phyloP scores from a whole-genome alignment of 2,329 filamentous ascomycete genomes.

The Scedosporium dehoogii region DNA sequence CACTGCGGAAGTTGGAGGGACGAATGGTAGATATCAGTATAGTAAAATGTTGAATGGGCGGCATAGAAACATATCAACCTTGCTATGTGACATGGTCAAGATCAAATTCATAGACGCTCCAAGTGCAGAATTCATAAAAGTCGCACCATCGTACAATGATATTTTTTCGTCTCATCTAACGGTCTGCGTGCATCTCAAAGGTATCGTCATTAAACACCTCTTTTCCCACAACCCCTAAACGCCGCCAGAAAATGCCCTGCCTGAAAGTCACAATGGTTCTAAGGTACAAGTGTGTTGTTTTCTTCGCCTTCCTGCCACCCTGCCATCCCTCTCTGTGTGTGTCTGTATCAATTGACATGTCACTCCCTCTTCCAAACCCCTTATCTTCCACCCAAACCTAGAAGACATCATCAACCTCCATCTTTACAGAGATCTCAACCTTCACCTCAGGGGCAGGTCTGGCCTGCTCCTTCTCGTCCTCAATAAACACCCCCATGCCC shows the following conservation, averaged over 20 bases:
- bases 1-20: neutral
- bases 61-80: no score
- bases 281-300: neutral
- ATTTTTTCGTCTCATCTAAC: neutral
- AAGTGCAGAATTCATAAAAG: no score
- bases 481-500: conserved; percentile 78
- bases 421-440: neutral
- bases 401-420: conserved; percentile 6
- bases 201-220: neutral
- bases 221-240: neutral
- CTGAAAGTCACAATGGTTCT: neutral
- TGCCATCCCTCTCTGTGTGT: no score
- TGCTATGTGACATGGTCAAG: no score
- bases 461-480: conserved; percentile 54
- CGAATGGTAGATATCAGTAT: neutral
- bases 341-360: no score
- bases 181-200: neutral
- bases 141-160: neutral
- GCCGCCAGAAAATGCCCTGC: neutral
- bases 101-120: no score
- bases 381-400: no score
- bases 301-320: neutral
- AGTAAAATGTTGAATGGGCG: neutral
- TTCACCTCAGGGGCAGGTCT: conserved; percentile 14
- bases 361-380: no score